These are phyloP conservation scores for Phytophthora idaei DNA, from an alignment of 352 stramenopile species.

Conservation along the genomic window DNA sequence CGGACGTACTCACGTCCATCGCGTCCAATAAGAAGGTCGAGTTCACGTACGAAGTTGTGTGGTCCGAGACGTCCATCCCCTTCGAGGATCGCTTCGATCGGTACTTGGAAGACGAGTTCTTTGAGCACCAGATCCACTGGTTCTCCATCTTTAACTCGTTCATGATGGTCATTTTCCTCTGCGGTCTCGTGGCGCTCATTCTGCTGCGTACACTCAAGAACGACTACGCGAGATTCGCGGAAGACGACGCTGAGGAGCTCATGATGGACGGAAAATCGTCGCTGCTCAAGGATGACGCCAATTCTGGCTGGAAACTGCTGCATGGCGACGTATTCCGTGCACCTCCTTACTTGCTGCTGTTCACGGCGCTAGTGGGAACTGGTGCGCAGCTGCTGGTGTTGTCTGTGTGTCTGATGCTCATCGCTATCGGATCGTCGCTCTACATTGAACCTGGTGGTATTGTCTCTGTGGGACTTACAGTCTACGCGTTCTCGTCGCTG, in stretches of 20 bases:
- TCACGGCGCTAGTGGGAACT: conserved; percentile 96
- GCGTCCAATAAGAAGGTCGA: conserved; percentile 89
- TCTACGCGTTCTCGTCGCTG: conserved; percentile 94
- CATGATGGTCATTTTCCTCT: conserved; percentile 98
- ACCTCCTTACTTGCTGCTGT: conserved; percentile 92
- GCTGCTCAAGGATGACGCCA: conserved; percentile 81
- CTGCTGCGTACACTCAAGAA: conserved; percentile 94
- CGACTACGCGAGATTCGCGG: conserved; percentile 93
- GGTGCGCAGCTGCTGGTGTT: conserved; percentile 96
- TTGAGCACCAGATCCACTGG: conserved; percentile 99
- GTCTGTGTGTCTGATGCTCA: conserved; percentile 94
- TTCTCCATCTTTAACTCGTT: conserved; percentile 98
- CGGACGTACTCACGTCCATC: conserved; percentile 87
- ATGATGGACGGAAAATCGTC: conserved; percentile 87
- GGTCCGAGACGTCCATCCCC: conserved; percentile 88
- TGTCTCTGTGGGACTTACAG: conserved; percentile 94
- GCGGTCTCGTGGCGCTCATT: conserved; percentile 94
- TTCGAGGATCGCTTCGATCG: conserved; percentile 97
- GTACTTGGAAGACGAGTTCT: conserved; percentile 99
- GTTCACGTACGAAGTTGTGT: conserved; percentile 96
- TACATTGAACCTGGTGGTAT: conserved; percentile 97
- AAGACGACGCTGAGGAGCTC: conserved; percentile 86
- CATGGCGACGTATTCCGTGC: conserved; percentile 96
- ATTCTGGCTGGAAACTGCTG: conserved; percentile 96
- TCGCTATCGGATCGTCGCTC: conserved; percentile 94